These are phyloP conservation scores for Tilletia indica DNA, from an alignment of 1,284 basidiomycete genomes.

Conservation along the genomic window DNA sequence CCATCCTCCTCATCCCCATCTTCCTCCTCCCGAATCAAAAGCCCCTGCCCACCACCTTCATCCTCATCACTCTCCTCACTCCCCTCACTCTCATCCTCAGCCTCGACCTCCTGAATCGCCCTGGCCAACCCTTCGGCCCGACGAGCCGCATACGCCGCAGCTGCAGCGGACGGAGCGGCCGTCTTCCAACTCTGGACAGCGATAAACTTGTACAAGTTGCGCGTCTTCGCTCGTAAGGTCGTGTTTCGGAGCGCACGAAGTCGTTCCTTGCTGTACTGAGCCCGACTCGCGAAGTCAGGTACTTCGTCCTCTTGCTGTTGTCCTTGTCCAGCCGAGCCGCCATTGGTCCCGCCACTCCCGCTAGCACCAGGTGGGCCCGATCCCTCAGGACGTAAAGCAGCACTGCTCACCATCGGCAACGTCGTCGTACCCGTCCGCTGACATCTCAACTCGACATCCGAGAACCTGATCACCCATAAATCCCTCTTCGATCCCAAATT, in stretches of 20 bases:
- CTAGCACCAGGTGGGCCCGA: background rate
- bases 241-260: conserved; percentile 43
- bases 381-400: conserved; percentile 50
- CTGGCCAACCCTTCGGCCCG: conserved; percentile 6
- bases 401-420: conserved; percentile 70
- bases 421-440: conserved; percentile 85
- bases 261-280: conserved; percentile 45
- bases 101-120: conserved; percentile 6
- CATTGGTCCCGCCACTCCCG: background rate
- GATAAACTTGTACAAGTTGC: conserved; percentile 48
- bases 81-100: background rate
- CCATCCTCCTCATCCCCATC: conserved; percentile 7
- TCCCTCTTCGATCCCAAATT: conserved; percentile 64
- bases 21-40: too few relatives aligned
- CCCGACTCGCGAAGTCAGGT: conserved; percentile 35
- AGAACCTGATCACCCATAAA: conserved; percentile 89
- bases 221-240: conserved; percentile 43
- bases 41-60: conserved; percentile 16
- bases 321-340: background rate
- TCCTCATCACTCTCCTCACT: conserved; percentile 24
- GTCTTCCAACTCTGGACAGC: conserved; percentile 36
- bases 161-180: background rate
- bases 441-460: conserved; percentile 89
- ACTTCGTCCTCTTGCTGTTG: conserved; percentile 15
- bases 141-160: conserved; percentile 20